These are phyloP conservation scores for Coprinellus micaceus DNA, from an alignment of 768 basidiomycete species.

Conservation along the genomic window DNA sequence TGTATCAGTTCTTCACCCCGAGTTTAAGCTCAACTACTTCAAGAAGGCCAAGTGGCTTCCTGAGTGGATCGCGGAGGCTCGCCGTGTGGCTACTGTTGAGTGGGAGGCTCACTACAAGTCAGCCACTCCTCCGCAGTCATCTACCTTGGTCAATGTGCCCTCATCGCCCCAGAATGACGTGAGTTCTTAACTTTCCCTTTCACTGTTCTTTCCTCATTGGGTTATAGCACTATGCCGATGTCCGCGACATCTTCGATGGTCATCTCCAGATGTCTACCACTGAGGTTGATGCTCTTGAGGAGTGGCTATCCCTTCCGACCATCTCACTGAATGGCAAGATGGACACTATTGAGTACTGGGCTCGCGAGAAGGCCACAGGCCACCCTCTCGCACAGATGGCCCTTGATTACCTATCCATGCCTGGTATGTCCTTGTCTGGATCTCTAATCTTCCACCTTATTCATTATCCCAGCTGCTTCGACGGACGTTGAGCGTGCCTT, in stretches of 20 bases:
- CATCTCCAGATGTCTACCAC: neutral
- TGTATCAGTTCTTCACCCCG: constrained; percentile 25
- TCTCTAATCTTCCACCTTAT: constrained; percentile 5
- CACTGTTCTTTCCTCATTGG: neutral
- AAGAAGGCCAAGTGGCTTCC: constrained; percentile 15
- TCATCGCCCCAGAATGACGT: neutral
- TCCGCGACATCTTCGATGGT: constrained; percentile 2
- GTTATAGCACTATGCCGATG: constrained; percentile 5
- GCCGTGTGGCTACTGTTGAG: constrained; percentile 14
- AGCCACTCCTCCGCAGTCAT: neutral
- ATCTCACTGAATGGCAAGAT: constrained; percentile 7
- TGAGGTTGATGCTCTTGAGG: constrained; percentile 7
- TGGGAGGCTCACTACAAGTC: constrained; percentile 20
- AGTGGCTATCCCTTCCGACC: constrained; percentile 6
- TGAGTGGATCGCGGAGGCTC: constrained; percentile 24
- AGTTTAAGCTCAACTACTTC: constrained; percentile 25
- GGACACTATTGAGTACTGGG: too few species aligned
- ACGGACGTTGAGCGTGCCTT: constrained; percentile 28
- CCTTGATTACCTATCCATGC: constrained; percentile 8
- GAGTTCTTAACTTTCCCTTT: too few species aligned
- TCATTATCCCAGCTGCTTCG: constrained; percentile 19
- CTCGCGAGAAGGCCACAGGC: neutral
- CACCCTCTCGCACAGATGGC: constrained; percentile 15
- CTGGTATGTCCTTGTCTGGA: constrained; percentile 5
- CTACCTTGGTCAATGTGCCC: neutral